Base-by-base conservation (phyloP, 257 asterid species). In the Mitragyna speciosa region DNA sequence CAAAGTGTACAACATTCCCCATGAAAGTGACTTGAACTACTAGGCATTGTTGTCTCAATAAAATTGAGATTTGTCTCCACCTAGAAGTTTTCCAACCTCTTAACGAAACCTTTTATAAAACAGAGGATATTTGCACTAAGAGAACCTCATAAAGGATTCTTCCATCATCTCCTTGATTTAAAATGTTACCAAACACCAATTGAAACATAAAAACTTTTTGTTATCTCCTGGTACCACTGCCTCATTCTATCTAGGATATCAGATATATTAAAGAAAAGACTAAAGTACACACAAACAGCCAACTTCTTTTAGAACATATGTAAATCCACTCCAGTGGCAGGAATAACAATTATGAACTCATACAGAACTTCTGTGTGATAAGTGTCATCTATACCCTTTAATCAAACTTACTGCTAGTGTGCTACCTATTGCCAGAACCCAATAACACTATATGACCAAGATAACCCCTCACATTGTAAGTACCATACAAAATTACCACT, bases 41-140 rank as follows among this genome's bases (percentile, higher is more conserved):
- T 36, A 36, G 52, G 51, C 49, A 69, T 69, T 69, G 26, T 69
- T 39, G 73, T 26, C 73, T 69, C n/a, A 67, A 9, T 67, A 69
- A 3, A 69, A 7, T 3, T 22, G 31, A 67, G 51, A 47, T 67
- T 31, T 67, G 72, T 41, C 28, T 36, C 24, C 73, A 49, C 39
- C 16, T 17, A 36, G 2, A 69, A 20, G 19, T 39, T 69, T 36
- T 69, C 11, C 20, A 20, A 41, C 39, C 73, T 19, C 51, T 45
- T 54, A 69, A 39, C 30, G 20, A 20, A 36, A 17, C 22, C 16
- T 69, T 39, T 16, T 54, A 69, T 17, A 19, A 39, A 39, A 6
- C 19, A n/a, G 31, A 51, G 30, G 71, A 41, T n/a, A 22, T 41
- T 28, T 36, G 41, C 41, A 36, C 41, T 36, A 4, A 36, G 41